These are phyloP conservation scores for Trichoderma virens DNA, from an alignment of 495 filamentous ascomycete species.

Conservation along the genomic window DNA sequence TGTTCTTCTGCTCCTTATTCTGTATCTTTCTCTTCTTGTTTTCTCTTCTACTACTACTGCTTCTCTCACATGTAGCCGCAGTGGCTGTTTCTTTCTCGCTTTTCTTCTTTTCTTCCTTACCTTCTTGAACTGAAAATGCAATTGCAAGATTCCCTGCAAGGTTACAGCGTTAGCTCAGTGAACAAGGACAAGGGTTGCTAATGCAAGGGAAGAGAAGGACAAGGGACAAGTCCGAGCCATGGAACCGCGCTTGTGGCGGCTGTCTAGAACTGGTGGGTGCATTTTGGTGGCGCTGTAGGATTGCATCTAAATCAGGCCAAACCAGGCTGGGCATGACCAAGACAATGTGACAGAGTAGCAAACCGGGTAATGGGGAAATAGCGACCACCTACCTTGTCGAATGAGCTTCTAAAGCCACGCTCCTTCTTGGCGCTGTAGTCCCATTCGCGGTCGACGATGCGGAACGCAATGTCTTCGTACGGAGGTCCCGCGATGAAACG, in stretches of 20 bases:
- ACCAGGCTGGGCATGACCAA: slow-evolving; percentile 7
- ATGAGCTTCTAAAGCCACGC: slow-evolving; percentile 89
- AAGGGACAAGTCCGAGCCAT: neutral
- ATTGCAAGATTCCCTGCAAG: slow-evolving; percentile 79
- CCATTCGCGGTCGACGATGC: slow-evolving; percentile 98
- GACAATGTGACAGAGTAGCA: slow-evolving; percentile 9
- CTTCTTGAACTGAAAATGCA: slow-evolving; percentile 98
- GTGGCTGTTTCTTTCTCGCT: too few relatives aligned
- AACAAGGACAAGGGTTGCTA: neutral
- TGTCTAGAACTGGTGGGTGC: slow-evolving; percentile 6
- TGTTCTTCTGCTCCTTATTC: neutral
- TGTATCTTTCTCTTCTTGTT: neutral
- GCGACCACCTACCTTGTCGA: slow-evolving; percentile 72
- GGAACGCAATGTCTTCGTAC: slow-evolving; percentile 95
- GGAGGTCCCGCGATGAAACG: slow-evolving; percentile 92
- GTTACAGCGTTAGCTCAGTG: slow-evolving; percentile 18
- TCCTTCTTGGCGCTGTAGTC: slow-evolving; percentile 96
- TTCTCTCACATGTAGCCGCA: too few relatives aligned
- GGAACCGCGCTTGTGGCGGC: slow-evolving; percentile 9
- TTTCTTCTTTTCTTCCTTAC: slow-evolving; percentile 22
- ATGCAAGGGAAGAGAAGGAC: neutral
- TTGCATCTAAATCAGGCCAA: slow-evolving; percentile 4
- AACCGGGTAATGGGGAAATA: slow-evolving; percentile 13
- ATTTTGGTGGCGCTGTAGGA: neutral
- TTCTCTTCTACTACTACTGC: neutral